phyloP scores from a whole-genome alignment of 768 basidiomycete genomes.

The Amanita exitialis region DNA sequence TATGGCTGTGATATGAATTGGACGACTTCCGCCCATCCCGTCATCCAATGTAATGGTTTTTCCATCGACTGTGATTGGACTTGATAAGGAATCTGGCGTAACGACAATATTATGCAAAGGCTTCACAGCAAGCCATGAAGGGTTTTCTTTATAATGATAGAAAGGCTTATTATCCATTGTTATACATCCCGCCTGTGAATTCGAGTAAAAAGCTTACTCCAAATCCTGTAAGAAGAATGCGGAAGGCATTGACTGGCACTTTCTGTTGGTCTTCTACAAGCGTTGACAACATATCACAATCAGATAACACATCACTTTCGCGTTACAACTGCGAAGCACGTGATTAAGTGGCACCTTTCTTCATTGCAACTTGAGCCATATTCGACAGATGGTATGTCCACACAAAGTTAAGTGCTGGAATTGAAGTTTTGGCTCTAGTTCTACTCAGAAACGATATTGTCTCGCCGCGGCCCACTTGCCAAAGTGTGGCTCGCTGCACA shows the following conservation, averaged over 20 bases:
- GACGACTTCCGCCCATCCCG: constrained; percentile 15
- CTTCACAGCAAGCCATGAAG: constrained; percentile 64
- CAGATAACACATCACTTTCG: background rate
- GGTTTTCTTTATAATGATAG: constrained; percentile 44
- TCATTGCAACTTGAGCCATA: background rate
- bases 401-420: constrained; percentile 7
- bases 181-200: constrained; percentile 10
- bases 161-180: constrained; percentile 35
- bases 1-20: constrained; percentile 51
- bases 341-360: background rate
- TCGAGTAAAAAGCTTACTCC: constrained; percentile 19
- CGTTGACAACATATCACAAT: background rate
- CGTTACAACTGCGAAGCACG: background rate
- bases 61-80: constrained; percentile 16
- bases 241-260: constrained; percentile 14
- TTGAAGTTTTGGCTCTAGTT: constrained; percentile 37
- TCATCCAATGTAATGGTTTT: constrained; percentile 11
- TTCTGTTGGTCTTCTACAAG: background rate
- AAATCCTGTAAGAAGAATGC: constrained; percentile 27
- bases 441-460: constrained; percentile 90
- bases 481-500: constrained; percentile 99
- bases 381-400: background rate
- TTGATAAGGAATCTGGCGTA: constrained; percentile 24
- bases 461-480: constrained; percentile 87
- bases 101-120: constrained; percentile 50